Conservation (phyloP, 2,329 filamentous ascomycete species). For the Trichoderma oligosporum region DNA sequence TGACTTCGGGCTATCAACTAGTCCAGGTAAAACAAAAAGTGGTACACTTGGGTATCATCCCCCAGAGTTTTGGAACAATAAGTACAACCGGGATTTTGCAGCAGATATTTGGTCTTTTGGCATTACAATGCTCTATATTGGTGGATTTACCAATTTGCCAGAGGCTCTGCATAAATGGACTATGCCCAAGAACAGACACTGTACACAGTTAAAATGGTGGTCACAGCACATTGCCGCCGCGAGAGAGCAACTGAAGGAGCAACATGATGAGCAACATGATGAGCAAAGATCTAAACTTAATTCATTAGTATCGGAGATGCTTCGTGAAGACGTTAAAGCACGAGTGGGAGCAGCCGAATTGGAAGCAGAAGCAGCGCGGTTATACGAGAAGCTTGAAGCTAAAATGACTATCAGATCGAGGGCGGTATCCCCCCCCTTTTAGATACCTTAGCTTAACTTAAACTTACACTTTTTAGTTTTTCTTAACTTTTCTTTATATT, state of each 20-base stretch:
- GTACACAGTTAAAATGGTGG: too few species aligned
- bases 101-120: neutral
- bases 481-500: too few species aligned
- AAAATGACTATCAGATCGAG: too few species aligned
- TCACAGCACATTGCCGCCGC: too few species aligned
- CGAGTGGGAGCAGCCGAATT: neutral
- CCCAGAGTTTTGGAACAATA: neutral
- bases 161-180: too few species aligned
- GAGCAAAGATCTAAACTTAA: neutral
- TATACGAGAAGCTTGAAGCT: too few species aligned
- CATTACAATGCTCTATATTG: conserved; percentile 3
- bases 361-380: neutral
- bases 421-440: too few species aligned
- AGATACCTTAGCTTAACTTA: too few species aligned
- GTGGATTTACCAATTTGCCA: neutral
- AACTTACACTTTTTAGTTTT: too few species aligned
- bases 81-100: neutral
- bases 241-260: neutral
- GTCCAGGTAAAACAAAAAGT: neutral
- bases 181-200: too few species aligned
- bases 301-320: neutral
- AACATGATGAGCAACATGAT: too few species aligned
- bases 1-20: neutral
- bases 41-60: neutral
- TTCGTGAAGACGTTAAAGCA: neutral